Evolutionary conservation across 164 flowering plant genomes (phyloP), one percentile per base, ranked within the genome.

Genomic region (Magnolia kwangsiensis): DNA sequence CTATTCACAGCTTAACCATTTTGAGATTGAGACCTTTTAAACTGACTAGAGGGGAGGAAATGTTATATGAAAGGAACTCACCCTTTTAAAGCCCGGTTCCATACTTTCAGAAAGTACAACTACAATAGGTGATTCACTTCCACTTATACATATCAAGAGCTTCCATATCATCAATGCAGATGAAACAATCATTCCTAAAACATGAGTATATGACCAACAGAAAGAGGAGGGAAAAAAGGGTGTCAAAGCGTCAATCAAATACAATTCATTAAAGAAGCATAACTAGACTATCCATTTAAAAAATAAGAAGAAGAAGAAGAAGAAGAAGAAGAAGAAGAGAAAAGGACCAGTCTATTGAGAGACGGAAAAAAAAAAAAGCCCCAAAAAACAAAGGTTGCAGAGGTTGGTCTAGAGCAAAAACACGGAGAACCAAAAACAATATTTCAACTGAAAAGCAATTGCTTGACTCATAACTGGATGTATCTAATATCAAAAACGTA

Each of bases 61-160:
- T 63, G 20, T 0, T 23, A 65, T 1, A 13, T 67, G 18, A 67
- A 49, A 27, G 67, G 7, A 19, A 76, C 79, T 80, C 67, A 83
- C 86, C 81, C 84, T 81, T 71, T 71, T 79, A 72, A 84, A 82
- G 14, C 84, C 83, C 2, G 86, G 86, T 63, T 84, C 86, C 86
- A 84, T 82, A 67, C 86, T 84, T 65, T 83, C 86, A 73, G 82
- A 69, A 61, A 84, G 80, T 31, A 84, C 86, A 73, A 82, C 86
- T n/a, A 80, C 83, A 21, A 78, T 81, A n/a, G 86, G 86, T 18
- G 86, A 78, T 20, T 77, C 82, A 74, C 80, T 82, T 50, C 86
- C 84, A 59, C 70, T 70, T 16, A 84, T 31, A 51, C 80, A 80
- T 69, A 78, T 80, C 67, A 72, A 74, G 4, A 49, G 59, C 78